phyloP scores from a whole-genome alignment of 1,139 yeast genomes.

The Pichiaceae sp. region DNA sequence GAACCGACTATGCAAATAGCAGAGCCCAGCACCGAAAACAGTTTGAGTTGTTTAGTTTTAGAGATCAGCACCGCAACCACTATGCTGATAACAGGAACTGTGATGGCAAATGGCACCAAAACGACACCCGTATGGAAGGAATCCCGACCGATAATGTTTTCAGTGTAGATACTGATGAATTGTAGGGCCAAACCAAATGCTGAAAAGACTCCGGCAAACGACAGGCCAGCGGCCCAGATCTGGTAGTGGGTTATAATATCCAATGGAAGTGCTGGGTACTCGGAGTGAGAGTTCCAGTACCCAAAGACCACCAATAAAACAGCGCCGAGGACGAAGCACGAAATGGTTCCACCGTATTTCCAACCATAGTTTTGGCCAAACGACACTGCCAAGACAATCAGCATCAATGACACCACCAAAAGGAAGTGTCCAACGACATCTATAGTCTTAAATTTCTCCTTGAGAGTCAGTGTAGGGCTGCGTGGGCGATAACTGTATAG shows the following conservation, averaged over 20 bases:
- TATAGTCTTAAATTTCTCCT: constrained; percentile 32
- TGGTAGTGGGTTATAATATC: constrained; percentile 25
- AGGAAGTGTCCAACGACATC: constrained; percentile 43
- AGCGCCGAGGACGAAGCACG: constrained; percentile 48
- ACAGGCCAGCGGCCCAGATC: not conserved
- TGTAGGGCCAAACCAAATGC: not conserved
- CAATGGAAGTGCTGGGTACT: constrained; percentile 38
- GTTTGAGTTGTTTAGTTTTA: not conserved
- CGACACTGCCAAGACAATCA: constrained; percentile 41
- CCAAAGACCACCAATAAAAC: constrained; percentile 30
- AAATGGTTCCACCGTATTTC: constrained; percentile 49
- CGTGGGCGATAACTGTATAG: constrained; percentile 40
- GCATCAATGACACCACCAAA: constrained; percentile 33
- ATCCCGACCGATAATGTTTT: constrained; percentile 36
- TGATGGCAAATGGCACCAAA: constrained; percentile 32
- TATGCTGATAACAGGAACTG: not conserved
- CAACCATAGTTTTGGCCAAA: constrained; percentile 38
- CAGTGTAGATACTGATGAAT: constrained; percentile 39
- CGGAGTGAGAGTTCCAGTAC: constrained; percentile 41
- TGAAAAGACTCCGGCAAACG: not conserved
- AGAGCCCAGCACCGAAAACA: not conserved
- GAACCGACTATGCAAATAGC: constrained; percentile 11
- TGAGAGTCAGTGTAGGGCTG: constrained; percentile 10
- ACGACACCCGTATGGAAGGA: constrained; percentile 54
- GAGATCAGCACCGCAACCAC: constrained; percentile 5